These are phyloP conservation scores for Syzygium grande DNA, from an alignment of 345 rosid species.

Conservation along the genomic window DNA sequence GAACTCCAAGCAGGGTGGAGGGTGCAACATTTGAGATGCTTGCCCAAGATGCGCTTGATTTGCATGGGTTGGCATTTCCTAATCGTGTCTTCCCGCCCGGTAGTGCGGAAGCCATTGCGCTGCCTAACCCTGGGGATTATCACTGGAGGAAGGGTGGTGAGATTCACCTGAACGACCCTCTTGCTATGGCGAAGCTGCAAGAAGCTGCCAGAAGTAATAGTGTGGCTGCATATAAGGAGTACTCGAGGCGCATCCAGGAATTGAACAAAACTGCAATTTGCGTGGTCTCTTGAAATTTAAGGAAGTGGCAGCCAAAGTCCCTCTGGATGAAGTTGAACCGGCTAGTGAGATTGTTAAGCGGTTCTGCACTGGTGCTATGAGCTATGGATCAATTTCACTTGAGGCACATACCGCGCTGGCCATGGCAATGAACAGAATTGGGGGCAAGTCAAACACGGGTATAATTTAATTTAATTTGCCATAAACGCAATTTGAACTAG, in stretches of 20 bases:
- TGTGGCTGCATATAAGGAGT: conserved; percentile 92
- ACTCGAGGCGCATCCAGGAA: conserved; percentile 84
- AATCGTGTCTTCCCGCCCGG: conserved; percentile 62
- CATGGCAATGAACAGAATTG: conserved; percentile 86
- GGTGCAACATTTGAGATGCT: conserved; percentile 99
- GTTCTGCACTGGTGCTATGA: conserved; percentile 99
- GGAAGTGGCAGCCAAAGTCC: conserved; percentile 49
- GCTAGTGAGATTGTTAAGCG: conserved; percentile 98
- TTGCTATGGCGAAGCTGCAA: conserved; percentile 90
- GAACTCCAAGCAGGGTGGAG: conserved; percentile 98
- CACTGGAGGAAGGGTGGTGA: conserved; percentile 99
- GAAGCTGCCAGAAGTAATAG: conserved; percentile 92
- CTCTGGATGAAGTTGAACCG: conserved; percentile 84
- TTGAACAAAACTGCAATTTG: conserved; percentile 84
- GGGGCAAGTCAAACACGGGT: conserved; percentile 99
- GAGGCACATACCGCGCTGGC: conserved; percentile 94
- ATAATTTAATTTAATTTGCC: neutral
- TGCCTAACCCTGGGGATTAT: conserved; percentile 93
- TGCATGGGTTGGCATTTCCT: conserved; percentile 95
- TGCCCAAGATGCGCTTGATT: conserved; percentile 72
- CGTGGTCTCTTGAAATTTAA: conserved; percentile 92
- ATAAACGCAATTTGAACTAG: neutral
- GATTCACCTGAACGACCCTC: conserved; percentile 95
- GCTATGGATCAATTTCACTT: conserved; percentile 95
- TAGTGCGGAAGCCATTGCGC: conserved; percentile 92